Percentiles rank a stretch among this genome's conserved stretches.
These are phyloP conservation scores for Roridomyces roridus DNA, from an alignment of 768 basidiomycete genomes.

Conservation along the genomic window DNA sequence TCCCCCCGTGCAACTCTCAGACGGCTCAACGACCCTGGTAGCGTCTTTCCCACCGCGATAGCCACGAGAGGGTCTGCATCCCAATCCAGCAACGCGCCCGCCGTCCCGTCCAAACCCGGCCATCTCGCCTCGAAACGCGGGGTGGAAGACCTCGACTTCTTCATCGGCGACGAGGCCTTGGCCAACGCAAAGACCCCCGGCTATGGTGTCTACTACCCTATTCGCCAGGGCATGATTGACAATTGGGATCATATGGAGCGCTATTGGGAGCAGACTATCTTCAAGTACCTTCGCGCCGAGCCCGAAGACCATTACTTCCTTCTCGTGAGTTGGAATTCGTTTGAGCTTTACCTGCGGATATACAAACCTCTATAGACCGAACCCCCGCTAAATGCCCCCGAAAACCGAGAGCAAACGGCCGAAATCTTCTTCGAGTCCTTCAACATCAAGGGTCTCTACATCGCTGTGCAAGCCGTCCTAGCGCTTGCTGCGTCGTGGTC, in stretches of 20 bases:
- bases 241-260: conserved; percentile 99
- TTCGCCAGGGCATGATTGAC: conserved; percentile 96
- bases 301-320: conserved; percentile 99
- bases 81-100: conserved; percentile 71
- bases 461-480: conserved; percentile 97
- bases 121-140: conserved; percentile 96
- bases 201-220: conserved; percentile 95
- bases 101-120: conserved; percentile 84
- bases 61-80: conserved; percentile 82
- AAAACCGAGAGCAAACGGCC: conserved; percentile 98
- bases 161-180: conserved; percentile 97
- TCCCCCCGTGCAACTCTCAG: conserved; percentile 12
- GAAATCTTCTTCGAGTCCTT: conserved; percentile 99
- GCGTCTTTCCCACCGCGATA: conserved; percentile 98
- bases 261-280: conserved; percentile 99
- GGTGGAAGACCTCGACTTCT: conserved; percentile 99
- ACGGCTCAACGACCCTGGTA: conserved; percentile 31
- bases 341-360: neutral
- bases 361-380: conserved; percentile 78
- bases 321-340: conserved; percentile 80
- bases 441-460: conserved; percentile 98
- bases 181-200: conserved; percentile 94
- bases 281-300: conserved; percentile 98
- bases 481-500: conserved; percentile 98
- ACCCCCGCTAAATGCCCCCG: conserved; percentile 96